phyloP scores from a whole-genome alignment of 495 filamentous ascomycete genomes.

The Astrothelium macrocarpum region DNA sequence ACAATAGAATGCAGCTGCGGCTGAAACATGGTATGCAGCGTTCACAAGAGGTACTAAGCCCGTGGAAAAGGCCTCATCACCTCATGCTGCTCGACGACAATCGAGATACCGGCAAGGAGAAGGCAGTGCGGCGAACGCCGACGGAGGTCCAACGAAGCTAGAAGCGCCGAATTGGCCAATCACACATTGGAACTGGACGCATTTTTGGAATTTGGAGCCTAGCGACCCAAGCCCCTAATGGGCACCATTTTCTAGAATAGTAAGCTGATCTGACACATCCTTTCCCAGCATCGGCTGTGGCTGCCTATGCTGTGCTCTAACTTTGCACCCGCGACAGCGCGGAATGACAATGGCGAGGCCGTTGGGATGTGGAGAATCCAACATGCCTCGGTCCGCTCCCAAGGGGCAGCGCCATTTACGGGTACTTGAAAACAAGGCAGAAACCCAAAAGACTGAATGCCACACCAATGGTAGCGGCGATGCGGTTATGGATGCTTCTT shows the following conservation, averaged over 20 bases:
- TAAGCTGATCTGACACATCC: conserved; percentile 1
- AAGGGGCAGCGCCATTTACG: too few species aligned
- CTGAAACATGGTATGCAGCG: not conserved
- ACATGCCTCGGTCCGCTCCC: not conserved
- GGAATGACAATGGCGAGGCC: not conserved
- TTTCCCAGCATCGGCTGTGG: not conserved
- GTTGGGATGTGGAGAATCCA: not conserved
- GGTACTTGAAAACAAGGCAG: not conserved
- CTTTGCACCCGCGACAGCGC: too few species aligned
- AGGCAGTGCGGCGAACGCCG: not conserved
- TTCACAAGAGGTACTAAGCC: not conserved
- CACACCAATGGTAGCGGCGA: too few species aligned
- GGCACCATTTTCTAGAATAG: conserved; percentile 6
- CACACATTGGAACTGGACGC: not conserved
- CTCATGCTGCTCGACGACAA: too few species aligned
- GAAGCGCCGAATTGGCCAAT: not conserved
- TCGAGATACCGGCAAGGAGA: not conserved
- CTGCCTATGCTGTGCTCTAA: too few species aligned
- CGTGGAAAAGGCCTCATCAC: not conserved
- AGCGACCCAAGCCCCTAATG: not conserved
- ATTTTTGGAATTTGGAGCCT: not conserved
- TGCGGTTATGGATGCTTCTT: too few species aligned
- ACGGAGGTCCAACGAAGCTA: not conserved
- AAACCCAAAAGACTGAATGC: not conserved
- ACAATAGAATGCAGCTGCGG: not conserved